phyloP scores from a whole-genome alignment of 1,284 basidiomycete species.

The Malassezia cuniculi region DNA sequence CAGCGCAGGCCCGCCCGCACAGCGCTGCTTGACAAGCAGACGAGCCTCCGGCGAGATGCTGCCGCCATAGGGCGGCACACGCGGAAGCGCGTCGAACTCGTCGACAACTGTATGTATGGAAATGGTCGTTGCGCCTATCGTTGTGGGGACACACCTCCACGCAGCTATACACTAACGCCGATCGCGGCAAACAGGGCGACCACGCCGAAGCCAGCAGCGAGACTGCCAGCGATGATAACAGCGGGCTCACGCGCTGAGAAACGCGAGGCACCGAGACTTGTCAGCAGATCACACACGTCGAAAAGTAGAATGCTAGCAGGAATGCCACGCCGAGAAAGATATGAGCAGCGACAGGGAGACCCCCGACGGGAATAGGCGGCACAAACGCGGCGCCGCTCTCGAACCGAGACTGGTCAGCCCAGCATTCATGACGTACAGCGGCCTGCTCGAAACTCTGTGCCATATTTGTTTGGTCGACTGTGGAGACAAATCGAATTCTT shows the following conservation, averaged over 20 bases:
- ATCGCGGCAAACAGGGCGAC: conserved; percentile 39
- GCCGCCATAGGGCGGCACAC: too few species aligned
- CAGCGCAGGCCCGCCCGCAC: too few species aligned
- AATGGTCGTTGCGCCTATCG: too few species aligned
- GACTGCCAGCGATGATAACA: conserved; percentile 19
- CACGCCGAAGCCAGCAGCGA: conserved; percentile 30
- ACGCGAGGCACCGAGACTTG: conserved; percentile 14
- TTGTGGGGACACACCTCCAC: too few species aligned
- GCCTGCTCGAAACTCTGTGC: too few species aligned
- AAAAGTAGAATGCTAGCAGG: conserved; percentile 31
- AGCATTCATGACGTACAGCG: conserved; percentile 7
- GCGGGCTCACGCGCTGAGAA: conserved; percentile 17
- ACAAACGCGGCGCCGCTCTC: conserved; percentile 8
- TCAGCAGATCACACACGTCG: conserved; percentile 24
- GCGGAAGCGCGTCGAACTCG: too few species aligned
- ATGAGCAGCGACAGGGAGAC: conserved; percentile 26
- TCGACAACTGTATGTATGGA: too few species aligned
- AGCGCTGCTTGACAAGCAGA: too few species aligned
- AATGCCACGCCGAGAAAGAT: conserved; percentile 23
- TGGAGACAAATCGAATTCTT: too few species aligned
- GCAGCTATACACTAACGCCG: conserved; percentile 36
- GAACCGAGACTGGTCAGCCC: conserved; percentile 4
- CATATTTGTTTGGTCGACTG: too few species aligned
- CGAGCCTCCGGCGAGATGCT: too few species aligned
- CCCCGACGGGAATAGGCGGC: conserved; percentile 18